Evolutionary conservation across 2,329 filamentous ascomycete genomes (phyloP).

Genomic region (Penicillium verrucosum): DNA sequence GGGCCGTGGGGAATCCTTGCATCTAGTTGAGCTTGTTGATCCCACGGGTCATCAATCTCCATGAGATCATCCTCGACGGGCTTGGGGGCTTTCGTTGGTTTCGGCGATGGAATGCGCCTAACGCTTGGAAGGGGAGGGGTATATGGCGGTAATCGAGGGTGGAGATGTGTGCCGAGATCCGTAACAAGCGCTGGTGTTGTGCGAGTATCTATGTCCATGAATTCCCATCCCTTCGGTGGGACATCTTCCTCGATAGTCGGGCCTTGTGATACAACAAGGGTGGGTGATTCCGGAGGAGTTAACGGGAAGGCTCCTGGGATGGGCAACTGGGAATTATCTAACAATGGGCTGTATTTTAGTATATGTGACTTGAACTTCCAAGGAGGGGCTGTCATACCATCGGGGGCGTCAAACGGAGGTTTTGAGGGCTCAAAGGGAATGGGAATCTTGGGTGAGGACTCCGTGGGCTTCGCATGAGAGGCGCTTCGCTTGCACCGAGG

Average conservation of each 20-base stretch:
- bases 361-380: neutral
- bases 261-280: conserved; percentile 5
- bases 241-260: conserved; percentile 1
- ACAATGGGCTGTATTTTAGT: neutral
- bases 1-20: conserved; percentile 24
- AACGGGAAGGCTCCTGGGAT: conserved; percentile 20
- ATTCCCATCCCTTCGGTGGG: conserved; percentile 5
- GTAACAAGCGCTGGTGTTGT: conserved; percentile 13
- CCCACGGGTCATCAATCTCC: conserved; percentile 22
- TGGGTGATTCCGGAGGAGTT: conserved; percentile 17
- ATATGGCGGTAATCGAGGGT: conserved; percentile 7
- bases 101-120: conserved; percentile 1
- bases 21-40: conserved; percentile 11
- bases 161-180: conserved; percentile 18
- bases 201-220: conserved; percentile 8
- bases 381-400: neutral
- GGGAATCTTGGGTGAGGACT: neutral
- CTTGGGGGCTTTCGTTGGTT: neutral
- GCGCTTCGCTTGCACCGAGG: conserved; percentile 1
- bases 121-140: conserved; percentile 2
- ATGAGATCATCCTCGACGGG: conserved; percentile 6
- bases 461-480: neutral
- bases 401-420: neutral
- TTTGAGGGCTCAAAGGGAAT: neutral
- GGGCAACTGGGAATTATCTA: conserved; percentile 1